A percentile compares a stretch with the other conserved stretches of the same genome.
phyloP scores from a whole-genome alignment of 2,329 filamentous ascomycete species.

The Curvularia spicifera region DNA sequence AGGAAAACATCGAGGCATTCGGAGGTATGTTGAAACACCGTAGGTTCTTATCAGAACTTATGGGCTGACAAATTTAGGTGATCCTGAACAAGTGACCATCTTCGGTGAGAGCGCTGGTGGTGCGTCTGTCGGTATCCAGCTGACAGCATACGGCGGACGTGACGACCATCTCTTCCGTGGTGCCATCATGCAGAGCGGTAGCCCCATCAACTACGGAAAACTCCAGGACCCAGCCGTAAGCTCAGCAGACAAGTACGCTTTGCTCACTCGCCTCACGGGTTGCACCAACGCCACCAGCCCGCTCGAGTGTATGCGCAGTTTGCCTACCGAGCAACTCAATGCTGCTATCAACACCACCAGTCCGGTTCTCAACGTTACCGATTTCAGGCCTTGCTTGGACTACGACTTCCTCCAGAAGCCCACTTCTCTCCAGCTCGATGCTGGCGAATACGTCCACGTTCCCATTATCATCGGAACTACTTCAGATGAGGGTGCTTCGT shows the following conservation, averaged over 20 bases:
- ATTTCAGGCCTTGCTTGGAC: slow-evolving; percentile 58
- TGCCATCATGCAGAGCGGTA: slow-evolving; percentile 56
- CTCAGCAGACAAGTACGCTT: slow-evolving; percentile 28
- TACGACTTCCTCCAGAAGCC: slow-evolving; percentile 62
- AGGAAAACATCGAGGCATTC: slow-evolving; percentile 53
- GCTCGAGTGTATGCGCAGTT: slow-evolving; percentile 60
- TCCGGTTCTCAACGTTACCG: slow-evolving; percentile 31
- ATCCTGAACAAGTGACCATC: slow-evolving; percentile 53
- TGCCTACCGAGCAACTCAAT: slow-evolving; percentile 66
- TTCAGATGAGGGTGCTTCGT: slow-evolving; percentile 68
- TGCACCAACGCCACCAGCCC: slow-evolving; percentile 36
- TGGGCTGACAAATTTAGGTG: slow-evolving; percentile 44
- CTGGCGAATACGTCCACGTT: slow-evolving; percentile 68
- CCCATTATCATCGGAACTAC: slow-evolving; percentile 70
- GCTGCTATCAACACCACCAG: slow-evolving; percentile 56
- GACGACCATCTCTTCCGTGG: slow-evolving; percentile 57
- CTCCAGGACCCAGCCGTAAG: slow-evolving; percentile 26
- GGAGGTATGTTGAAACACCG: slow-evolving; percentile 48
- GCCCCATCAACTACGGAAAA: slow-evolving; percentile 42
- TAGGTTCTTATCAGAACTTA: slow-evolving; percentile 28
- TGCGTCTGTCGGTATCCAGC: slow-evolving; percentile 52
- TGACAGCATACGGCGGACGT: slow-evolving; percentile 57
- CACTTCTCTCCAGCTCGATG: slow-evolving; percentile 60
- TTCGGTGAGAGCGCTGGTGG: slow-evolving; percentile 56
- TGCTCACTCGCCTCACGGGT: slow-evolving; percentile 27